These are phyloP conservation scores for Solanum lignicaule DNA, from an alignment of 257 asterid species.

Conservation along the genomic window DNA sequence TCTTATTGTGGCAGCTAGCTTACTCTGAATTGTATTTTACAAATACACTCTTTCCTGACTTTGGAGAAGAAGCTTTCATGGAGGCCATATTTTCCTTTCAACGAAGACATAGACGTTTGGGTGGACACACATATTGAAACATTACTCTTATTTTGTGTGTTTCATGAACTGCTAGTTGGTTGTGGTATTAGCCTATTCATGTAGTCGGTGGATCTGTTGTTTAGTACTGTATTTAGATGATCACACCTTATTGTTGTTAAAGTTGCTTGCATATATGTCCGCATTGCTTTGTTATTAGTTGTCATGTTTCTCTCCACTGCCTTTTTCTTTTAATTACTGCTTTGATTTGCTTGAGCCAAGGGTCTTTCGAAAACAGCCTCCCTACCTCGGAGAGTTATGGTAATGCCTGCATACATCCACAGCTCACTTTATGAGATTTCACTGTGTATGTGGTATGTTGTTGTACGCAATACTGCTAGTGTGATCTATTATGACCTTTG, in stretches of 20 bases:
- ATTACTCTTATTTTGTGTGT: not conserved
- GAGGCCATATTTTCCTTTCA: conserved; percentile 6
- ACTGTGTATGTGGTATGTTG: not conserved
- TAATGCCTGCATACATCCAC: too few relatives aligned
- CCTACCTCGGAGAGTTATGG: too few relatives aligned
- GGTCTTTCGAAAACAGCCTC: too few relatives aligned
- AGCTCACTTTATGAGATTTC: not conserved
- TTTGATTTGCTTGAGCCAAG: too few relatives aligned
- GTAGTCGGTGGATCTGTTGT: not conserved
- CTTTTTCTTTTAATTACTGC: too few relatives aligned
- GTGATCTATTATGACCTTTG: not conserved
- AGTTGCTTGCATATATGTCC: too few relatives aligned
- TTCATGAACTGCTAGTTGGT: not conserved
- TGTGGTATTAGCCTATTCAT: not conserved
- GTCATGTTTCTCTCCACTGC: too few relatives aligned
- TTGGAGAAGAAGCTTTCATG: conserved; percentile 5
- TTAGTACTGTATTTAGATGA: not conserved
- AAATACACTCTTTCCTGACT: not conserved
- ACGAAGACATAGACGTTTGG: not conserved
- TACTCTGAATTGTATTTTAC: not conserved
- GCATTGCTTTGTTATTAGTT: too few relatives aligned
- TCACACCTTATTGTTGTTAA: not conserved
- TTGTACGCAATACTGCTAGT: not conserved
- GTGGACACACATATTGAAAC: not conserved
- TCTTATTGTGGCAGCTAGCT: conserved; percentile 13